These are phyloP conservation scores for Phytopythium ostracodes DNA, from an alignment of 352 stramenopile species.

Conservation along the genomic window DNA sequence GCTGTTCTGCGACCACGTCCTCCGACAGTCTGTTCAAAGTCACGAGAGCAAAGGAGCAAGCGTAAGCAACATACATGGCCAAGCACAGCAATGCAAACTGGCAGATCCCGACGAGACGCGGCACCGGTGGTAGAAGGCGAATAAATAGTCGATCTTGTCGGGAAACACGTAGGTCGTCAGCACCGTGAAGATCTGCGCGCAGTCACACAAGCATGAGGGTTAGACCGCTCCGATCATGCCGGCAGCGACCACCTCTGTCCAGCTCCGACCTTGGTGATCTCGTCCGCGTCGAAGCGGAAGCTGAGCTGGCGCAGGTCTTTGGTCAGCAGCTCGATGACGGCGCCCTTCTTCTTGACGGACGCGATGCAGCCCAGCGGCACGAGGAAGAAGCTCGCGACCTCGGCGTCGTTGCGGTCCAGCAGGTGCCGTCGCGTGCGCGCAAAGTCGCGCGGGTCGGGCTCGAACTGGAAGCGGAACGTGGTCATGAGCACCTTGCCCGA, in stretches of 20 bases:
- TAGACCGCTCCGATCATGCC: too few species aligned
- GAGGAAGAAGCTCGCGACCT: slow-evolving; percentile 76
- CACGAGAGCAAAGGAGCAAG: neutral
- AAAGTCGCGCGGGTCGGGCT: slow-evolving; percentile 55
- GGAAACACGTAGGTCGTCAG: slow-evolving; percentile 82
- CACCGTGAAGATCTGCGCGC: slow-evolving; percentile 61
- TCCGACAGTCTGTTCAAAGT: slow-evolving; percentile 31
- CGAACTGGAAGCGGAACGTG: slow-evolving; percentile 83
- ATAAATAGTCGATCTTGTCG: slow-evolving; percentile 80
- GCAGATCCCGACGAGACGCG: too few species aligned
- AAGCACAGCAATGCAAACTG: neutral
- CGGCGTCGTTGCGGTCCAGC: slow-evolving; percentile 45
- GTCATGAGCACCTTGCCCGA: slow-evolving; percentile 78
- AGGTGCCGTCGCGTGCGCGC: slow-evolving; percentile 48
- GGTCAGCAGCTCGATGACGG: slow-evolving; percentile 68
- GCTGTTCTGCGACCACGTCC: slow-evolving; percentile 37
- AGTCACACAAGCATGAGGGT: neutral
- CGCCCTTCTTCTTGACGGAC: slow-evolving; percentile 78
- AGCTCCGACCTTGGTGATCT: slow-evolving; percentile 74
- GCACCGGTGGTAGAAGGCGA: slow-evolving; percentile 74
- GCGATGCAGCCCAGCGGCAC: slow-evolving; percentile 70
- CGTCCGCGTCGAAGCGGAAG: slow-evolving; percentile 70
- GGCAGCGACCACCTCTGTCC: too few species aligned
- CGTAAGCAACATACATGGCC: neutral
- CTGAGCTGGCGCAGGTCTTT: slow-evolving; percentile 77